Conservation (phyloP, 345 rosid species). For the Pugionium cornutum region DNA sequence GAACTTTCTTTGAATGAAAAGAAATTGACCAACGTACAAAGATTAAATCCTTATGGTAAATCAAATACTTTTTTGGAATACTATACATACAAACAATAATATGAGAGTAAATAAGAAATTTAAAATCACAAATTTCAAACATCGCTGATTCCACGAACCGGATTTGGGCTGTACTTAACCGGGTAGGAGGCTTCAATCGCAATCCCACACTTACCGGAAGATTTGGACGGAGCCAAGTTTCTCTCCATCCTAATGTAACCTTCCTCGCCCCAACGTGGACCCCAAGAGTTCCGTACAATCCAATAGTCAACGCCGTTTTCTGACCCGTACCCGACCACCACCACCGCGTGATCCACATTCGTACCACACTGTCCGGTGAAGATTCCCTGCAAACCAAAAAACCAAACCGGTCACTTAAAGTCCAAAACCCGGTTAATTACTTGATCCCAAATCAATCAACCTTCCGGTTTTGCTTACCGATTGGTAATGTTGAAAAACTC, state of each 20-base stretch:
- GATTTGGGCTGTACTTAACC: slow-evolving; percentile 57
- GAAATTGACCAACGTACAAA: slow-evolving; percentile 6
- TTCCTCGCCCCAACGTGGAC: slow-evolving; percentile 71
- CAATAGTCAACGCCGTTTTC: slow-evolving; percentile 78
- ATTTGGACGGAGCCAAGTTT: slow-evolving; percentile 28
- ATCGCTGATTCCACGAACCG: slow-evolving; percentile 48
- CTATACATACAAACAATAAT: slow-evolving; percentile 37
- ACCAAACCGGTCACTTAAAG: slow-evolving; percentile 13
- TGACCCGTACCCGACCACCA: slow-evolving; percentile 74
- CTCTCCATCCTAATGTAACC: slow-evolving; percentile 81
- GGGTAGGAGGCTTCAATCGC: slow-evolving; percentile 79
- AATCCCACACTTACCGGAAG: slow-evolving; percentile 76
- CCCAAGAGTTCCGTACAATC: slow-evolving; percentile 94
- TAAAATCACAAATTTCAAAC: slow-evolving; percentile 43
- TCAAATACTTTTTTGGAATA: slow-evolving; percentile 20
- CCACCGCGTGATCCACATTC: slow-evolving; percentile 76
- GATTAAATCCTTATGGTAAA: slow-evolving; percentile 22
- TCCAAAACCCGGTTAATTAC: not conserved
- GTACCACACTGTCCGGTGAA: slow-evolving; percentile 74
- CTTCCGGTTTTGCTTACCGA: slow-evolving; percentile 49
- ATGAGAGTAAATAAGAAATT: slow-evolving; percentile 12
- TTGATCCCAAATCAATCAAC: not conserved
- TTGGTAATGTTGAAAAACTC: slow-evolving; percentile 68
- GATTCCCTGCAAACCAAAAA: slow-evolving; percentile 54
- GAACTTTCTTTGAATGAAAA: not conserved